Evolutionary conservation across 139 green algal genomes (phyloP).

Genomic region (Chlorella sp.): DNA sequence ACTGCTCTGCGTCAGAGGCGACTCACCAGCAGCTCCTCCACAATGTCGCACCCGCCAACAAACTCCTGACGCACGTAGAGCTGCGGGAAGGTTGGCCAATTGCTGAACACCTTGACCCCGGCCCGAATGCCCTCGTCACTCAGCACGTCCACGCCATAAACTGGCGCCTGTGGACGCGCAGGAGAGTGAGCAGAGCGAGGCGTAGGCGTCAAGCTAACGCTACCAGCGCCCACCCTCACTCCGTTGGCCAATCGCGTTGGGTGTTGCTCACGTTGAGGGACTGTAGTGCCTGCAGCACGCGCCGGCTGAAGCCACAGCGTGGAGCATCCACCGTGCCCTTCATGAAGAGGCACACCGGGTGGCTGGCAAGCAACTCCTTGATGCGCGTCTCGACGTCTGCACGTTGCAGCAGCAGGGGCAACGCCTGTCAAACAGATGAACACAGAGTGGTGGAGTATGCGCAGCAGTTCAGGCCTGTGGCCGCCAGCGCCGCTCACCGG

Average conservation of each 20-base stretch:
- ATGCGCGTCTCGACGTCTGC: conserved; percentile 25
- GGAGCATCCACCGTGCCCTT: conserved; percentile 77
- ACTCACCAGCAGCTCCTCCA: conserved; percentile 54
- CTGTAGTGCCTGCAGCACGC: conserved; percentile 17
- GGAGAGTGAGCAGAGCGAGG: not conserved
- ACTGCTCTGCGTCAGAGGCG: too few relatives aligned
- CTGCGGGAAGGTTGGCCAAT: conserved; percentile 91
- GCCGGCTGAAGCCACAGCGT: conserved; percentile 80
- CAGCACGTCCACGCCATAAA: conserved; percentile 78
- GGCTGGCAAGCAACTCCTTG: conserved; percentile 33
- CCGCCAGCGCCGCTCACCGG: too few relatives aligned
- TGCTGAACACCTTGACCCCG: conserved; percentile 79
- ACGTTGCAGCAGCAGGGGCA: too few relatives aligned
- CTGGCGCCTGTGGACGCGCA: not conserved
- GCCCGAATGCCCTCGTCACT: conserved; percentile 67
- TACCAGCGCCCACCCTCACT: too few relatives aligned
- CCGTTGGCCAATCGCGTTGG: not conserved
- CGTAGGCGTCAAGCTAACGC: not conserved
- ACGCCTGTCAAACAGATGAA: not conserved
- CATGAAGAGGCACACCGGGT: conserved; percentile 53
- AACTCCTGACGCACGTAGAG: conserved; percentile 65
- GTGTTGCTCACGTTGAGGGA: not conserved
- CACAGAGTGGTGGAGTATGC: not conserved
- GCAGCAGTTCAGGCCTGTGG: not conserved
- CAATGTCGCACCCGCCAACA: conserved; percentile 74